Base-by-base conservation (phyloP, 116 monocot genomes). In the Posidonia oceanica region DNA sequence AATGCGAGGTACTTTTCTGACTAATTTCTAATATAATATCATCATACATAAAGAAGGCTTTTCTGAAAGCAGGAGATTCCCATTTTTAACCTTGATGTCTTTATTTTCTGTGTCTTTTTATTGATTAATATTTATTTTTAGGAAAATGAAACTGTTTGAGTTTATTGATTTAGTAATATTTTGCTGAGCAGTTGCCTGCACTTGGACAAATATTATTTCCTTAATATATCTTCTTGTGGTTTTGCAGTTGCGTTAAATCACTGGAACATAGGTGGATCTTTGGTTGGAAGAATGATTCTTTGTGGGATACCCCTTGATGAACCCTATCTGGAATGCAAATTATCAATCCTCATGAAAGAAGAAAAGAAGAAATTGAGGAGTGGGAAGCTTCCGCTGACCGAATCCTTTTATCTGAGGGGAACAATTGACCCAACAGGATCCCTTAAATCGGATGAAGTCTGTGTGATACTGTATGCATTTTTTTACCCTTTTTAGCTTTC, bases 321-420 rank as follows among this genome's bases (percentile, higher is more conserved):
- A 64, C 79, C 91, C 36, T 83, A 54, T 29, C 69, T 92, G 63
- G 53, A 81, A 40, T 64, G 15, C 42, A 74, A 75, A 11, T 29
- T 92, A 29, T 70, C 64, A 0, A 13, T 82, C 0, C 60, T 88
- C 18, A 78, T 76, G 77, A 68, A 61, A 4, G 83, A 82, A 41
- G 86, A 92, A 20, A 71, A 29, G 14, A 92, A 86, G 61, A 54
- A 81, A 21, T 56, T 92, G 6, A 68, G 58, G 61, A 36, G 12
- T 20, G 85, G 85, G 42, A 88, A 70, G 41, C 39, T 92, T 64
- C 81, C 86, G 14, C 37, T 92, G 7, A 69, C 16, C 10, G 88
- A 92, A 7, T 88, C 77, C 36, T 92, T 81, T 73, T 80, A 92
- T 80, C 60, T 91, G 61, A 91, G 88, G 91, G 91, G 88, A n/a